Conservation (phyloP, 306 rosid genomes). For the Boehmeria nivea region DNA sequence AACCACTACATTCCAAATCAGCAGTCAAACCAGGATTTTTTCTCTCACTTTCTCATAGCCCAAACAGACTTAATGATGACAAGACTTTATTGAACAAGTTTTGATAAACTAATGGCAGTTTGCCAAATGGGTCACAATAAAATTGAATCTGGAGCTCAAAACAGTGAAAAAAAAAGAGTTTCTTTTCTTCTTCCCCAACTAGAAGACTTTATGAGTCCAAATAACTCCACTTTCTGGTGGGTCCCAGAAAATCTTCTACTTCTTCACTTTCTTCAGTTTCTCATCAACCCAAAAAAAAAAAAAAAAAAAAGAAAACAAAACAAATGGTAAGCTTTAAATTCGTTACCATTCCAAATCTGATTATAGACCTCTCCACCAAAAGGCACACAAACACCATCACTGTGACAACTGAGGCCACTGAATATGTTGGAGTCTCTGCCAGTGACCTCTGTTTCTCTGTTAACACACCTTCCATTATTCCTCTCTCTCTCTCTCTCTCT, state of each 20-base stretch:
- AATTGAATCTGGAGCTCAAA: not conserved
- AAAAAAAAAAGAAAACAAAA: not conserved
- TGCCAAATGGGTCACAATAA: not conserved
- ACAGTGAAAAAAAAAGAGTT: not conserved
- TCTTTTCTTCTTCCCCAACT: not conserved
- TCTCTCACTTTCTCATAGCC: not conserved
- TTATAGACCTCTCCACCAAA: slow-evolving; percentile 73
- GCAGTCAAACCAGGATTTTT: no score
- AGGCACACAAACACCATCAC: slow-evolving; percentile 86
- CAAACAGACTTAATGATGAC: not conserved
- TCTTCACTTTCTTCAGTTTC: not conserved
- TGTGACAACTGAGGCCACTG: slow-evolving; percentile 83
- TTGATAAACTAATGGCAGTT: not conserved
- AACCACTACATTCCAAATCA: no score
- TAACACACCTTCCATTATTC: slow-evolving; percentile 34
- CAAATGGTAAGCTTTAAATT: not conserved
- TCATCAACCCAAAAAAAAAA: not conserved
- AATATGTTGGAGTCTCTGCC: slow-evolving; percentile 92
- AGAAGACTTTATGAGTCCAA: not conserved
- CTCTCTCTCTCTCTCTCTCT: no score
- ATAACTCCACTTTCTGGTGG: not conserved
- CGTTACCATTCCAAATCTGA: slow-evolving; percentile 71
- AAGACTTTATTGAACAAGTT: not conserved
- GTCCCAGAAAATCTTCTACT: not conserved
- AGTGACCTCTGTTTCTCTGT: slow-evolving; percentile 58